Evolutionary conservation across 192 early-diverging fungal species (phyloP), one percentile per base, ranked within the genome.

Genomic region (Podila clonocystis): DNA sequence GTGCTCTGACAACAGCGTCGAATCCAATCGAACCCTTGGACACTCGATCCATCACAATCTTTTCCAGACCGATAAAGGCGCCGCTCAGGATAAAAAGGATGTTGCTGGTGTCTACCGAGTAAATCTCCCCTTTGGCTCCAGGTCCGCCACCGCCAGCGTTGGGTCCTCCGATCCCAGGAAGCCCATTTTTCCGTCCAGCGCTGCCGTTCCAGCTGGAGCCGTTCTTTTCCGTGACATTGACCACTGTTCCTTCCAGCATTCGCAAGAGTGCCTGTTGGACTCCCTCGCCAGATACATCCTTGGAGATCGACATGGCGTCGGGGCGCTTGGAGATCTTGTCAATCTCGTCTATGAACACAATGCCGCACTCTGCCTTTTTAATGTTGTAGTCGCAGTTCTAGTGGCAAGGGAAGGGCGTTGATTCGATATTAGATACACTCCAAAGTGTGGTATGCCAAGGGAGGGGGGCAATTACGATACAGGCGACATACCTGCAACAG

Each of bases 301-400:
- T 93, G 17, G 93, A 92, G 48, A 91, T 88, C 1, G 90, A 89
- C 68, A 87, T 86, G 2, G 91, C 82, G 74, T 96, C 94, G 0
- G 93, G 89, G 62, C 93, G 86, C 62, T 92, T 85, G 9, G 95
- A 91, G 65, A 97, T 94, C 84, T 97, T 97, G 87, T 97, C 95
- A 65, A 97, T 95, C 76, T 97, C 95, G 68, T 97, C 95, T 66
- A 97, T 95, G 86, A 96, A 97, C 22, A 97, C 90, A 62, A 97
- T 95, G 0, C 95, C 95, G 15, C 89, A 88, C 73, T 97, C 93
- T 8, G 95, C 95, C 28, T 90, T 90, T 36, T 90, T 88, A 49
- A 97, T 93, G 63, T 97, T 92, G 66, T 94, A 97, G 67, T 97
- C 94, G 61, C 94, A 93, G 75, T 89, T 93, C 88, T 90, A 66